Evolutionary conservation across 1,284 basidiomycete genomes (phyloP), one percentile per base, ranked within the genome.

Genomic region (Xerocomus nothofagi): DNA sequence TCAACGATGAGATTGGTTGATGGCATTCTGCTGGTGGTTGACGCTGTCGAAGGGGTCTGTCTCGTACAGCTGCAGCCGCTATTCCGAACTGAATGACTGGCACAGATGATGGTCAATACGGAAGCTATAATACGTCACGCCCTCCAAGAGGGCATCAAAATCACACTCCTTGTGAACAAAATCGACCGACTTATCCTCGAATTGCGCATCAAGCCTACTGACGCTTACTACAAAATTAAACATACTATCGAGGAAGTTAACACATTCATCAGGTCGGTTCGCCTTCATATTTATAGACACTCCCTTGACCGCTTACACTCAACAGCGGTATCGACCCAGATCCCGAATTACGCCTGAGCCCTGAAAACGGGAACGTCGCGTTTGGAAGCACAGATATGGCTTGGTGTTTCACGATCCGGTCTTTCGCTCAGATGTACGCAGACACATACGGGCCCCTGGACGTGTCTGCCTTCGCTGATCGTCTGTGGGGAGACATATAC

Each of bases 231-330:
- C 76, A 99, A 99, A 78, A 91, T 99, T 60, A 97, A 93, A 69
- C 96, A 98, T 66, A 97, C 96, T 6, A 96, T 99, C 53, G 97
- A 99, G 67, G 97, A 99, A 70, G 88, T 99, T 53, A 99, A 99
- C 71, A 91, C 88, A 2, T 86, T 94, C 68, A 96, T 98, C 61
- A 88, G 91, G 88, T 92, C 50, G 51, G 75, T 63, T 20, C 27
- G 11, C 23, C 55, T 50, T 39, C 12, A 12, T 55, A 27, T 51
- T 4, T 17, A 9, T 36, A 46, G 24, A 34, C 27, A 8, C 18
- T 34, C 2, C 17, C 21, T 54, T 60, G 11, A 55, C 39, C 26
- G n/a, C 5, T 17, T 41, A 26, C 44, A 17, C 37, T 43, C 6
- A 1, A 49, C 57, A 96, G 93, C 57, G 80, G 83, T 32, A 90